Percentiles rank a stretch among this genome's conserved stretches.
phyloP scores from a whole-genome alignment of 2,329 filamentous ascomycete species.

The Penicillium capsulatum region DNA sequence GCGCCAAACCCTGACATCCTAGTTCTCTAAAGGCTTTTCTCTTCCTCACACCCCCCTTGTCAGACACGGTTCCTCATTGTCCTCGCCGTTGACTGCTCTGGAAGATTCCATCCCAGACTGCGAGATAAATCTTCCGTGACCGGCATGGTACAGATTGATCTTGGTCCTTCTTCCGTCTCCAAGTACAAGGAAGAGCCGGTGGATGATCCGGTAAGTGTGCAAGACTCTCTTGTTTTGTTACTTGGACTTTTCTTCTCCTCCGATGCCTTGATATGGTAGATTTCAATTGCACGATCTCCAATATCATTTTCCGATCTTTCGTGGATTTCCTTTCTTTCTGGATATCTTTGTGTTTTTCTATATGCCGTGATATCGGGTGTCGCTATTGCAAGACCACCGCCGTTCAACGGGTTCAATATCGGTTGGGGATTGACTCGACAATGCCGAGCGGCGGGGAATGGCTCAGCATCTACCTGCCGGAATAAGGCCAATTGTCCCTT shows the following conservation, averaged over 20 bases:
- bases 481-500: too few species aligned
- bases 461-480: too few species aligned
- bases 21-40: slow-evolving; percentile 13
- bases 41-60: slow-evolving; percentile 14
- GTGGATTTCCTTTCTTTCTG: slow-evolving; percentile 10
- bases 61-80: slow-evolving; percentile 12
- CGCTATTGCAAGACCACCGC: too few species aligned
- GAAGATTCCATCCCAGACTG: slow-evolving; percentile 20
- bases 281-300: slow-evolving; percentile 4
- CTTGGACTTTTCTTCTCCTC: slow-evolving; percentile 16
- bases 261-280: slow-evolving; percentile 2
- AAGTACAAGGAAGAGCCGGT: slow-evolving; percentile 49
- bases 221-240: too few species aligned
- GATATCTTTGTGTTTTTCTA: too few species aligned
- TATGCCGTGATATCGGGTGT: slow-evolving; percentile 8
- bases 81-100: slow-evolving; percentile 1
- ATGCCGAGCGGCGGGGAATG: too few species aligned
- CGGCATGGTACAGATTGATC: slow-evolving; percentile 44
- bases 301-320: slow-evolving; percentile 3
- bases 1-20: slow-evolving; percentile 15
- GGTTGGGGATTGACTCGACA: too few species aligned
- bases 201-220: slow-evolving; percentile 46
- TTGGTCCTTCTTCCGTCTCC: slow-evolving; percentile 34
- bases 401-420: too few species aligned
- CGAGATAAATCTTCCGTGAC: slow-evolving; percentile 35